Conservation (phyloP, 805 yeast species). For the Tetrapisispora iriomotensis region DNA sequence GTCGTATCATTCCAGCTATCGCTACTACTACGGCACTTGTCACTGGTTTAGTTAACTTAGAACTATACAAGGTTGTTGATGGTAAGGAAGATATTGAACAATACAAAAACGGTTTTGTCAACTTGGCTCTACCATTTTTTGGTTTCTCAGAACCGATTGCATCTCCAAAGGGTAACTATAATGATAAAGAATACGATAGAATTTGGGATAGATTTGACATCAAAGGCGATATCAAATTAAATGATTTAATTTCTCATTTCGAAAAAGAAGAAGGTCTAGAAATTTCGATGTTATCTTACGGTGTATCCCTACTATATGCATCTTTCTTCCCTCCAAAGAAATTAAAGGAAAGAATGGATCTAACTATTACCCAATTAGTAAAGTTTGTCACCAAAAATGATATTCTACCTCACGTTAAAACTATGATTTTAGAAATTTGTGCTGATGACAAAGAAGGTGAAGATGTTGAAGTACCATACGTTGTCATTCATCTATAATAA, state of each 20-base stretch:
- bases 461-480: slow-evolving; percentile 90
- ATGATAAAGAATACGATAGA: slow-evolving; percentile 66
- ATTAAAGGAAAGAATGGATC: slow-evolving; percentile 59
- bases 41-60: slow-evolving; percentile 88
- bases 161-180: slow-evolving; percentile 74
- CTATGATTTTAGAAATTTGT: slow-evolving; percentile 80
- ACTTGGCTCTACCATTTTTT: slow-evolving; percentile 88
- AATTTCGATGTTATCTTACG: slow-evolving; percentile 85
- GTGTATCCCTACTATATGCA: slow-evolving; percentile 82
- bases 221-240: slow-evolving; percentile 64
- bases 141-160: slow-evolving; percentile 95
- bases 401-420: slow-evolving; percentile 59
- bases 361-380: slow-evolving; percentile 66
- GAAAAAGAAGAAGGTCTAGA: slow-evolving; percentile 75
- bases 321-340: slow-evolving; percentile 91
- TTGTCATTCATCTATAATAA: slow-evolving; percentile 52
- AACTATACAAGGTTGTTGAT: slow-evolving; percentile 82
- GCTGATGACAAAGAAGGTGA: slow-evolving; percentile 89
- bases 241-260: slow-evolving; percentile 65
- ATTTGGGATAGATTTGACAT: slow-evolving; percentile 94
- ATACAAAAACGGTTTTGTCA: slow-evolving; percentile 86
- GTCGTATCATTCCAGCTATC: slow-evolving; percentile 96
- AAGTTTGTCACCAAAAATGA: slow-evolving; percentile 81
- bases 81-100: slow-evolving; percentile 66
- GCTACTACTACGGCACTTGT: slow-evolving; percentile 98